Percentiles rank a stretch among this genome's conserved stretches.
Evolutionary conservation across 257 asterid species (phyloP).

Genomic region (Echium plantagineum): DNA sequence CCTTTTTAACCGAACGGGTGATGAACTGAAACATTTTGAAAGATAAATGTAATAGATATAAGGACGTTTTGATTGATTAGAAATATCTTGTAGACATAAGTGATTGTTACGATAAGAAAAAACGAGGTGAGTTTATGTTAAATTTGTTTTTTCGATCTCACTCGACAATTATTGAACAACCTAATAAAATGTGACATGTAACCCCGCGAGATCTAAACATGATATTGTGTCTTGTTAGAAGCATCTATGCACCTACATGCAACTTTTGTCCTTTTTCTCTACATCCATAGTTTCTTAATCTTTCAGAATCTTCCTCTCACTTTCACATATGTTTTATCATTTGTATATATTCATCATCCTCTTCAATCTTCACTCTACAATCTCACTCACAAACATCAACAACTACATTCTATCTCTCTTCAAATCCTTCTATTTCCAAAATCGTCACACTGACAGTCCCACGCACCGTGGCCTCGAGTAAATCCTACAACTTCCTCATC

Average conservation of each 20-base stretch:
- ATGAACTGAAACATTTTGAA: too few relatives aligned
- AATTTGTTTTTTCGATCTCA: neutral
- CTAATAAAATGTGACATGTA: neutral
- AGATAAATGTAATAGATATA: too few relatives aligned
- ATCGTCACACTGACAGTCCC: too few relatives aligned
- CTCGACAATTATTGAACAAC: slow-evolving; percentile 34
- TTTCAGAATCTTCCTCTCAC: slow-evolving; percentile 13
- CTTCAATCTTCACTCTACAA: neutral
- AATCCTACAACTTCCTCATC: too few relatives aligned
- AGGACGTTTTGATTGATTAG: too few relatives aligned
- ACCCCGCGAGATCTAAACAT: slow-evolving; percentile 3
- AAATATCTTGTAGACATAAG: too few relatives aligned
- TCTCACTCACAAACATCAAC: neutral
- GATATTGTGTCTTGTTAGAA: slow-evolving; percentile 18
- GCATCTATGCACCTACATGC: slow-evolving; percentile 40
- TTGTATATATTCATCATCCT: neutral
- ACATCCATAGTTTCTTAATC: slow-evolving; percentile 1
- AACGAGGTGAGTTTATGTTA: too few relatives aligned
- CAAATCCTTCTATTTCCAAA: too few relatives aligned
- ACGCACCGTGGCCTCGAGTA: too few relatives aligned
- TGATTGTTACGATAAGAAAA: too few relatives aligned
- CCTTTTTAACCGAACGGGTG: too few relatives aligned
- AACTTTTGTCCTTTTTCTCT: slow-evolving; percentile 32
- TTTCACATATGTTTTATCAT: slow-evolving; percentile 3
- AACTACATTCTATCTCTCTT: neutral